Base-by-base conservation (phyloP, 495 filamentous ascomycete species). In the Tuber calosporum region DNA sequence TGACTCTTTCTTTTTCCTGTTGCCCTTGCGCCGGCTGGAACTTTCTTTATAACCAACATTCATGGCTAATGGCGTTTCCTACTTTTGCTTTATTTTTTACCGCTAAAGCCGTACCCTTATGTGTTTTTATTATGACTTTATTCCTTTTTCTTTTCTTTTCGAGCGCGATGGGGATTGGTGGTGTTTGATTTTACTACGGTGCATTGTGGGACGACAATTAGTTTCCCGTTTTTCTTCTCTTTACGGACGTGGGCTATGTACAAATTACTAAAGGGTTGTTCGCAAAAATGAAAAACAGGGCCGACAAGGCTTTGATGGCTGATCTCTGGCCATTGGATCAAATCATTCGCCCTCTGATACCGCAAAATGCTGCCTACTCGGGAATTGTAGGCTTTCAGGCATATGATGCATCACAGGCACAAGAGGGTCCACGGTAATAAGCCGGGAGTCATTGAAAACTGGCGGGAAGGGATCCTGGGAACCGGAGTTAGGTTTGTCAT, bases 31-130 rank as follows among this genome's bases (percentile, higher is more conserved):
- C 68, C 43, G 36, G 68, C 69, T 73, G 74, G 53, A 68, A 36
- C 70, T 71, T 69, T 77, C 68, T 67, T 78, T 78, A 34, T 78
- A 78, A 78, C 77, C 40, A 58, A 58, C 48, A 4, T 70, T 45
- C 66, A 38, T 69, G 74, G 53, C 53, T 34, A 62, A 62, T 34
- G 53, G 53, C 53, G 53, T 62, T 34, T 62, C 53, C 53, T 62
- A 19, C 34, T 62, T 62, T 34, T 62, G 4, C 53, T 62, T 34
- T 34, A 62, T 62, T 62, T 53, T 53, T 62, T 62, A 7, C 53
- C 53, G 53, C 53, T 34, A 26, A 5, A 62, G 53, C 53, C 30
- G 3, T 62, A 73, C 41, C 69, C 53, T 77, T 72, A 76, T 77
- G 76, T 62, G 62, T 37, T 73, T 69, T 62, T 40, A 74, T 62